These are phyloP conservation scores for Solanum neorickii DNA, from an alignment of 257 asterid species.

Conservation along the genomic window DNA sequence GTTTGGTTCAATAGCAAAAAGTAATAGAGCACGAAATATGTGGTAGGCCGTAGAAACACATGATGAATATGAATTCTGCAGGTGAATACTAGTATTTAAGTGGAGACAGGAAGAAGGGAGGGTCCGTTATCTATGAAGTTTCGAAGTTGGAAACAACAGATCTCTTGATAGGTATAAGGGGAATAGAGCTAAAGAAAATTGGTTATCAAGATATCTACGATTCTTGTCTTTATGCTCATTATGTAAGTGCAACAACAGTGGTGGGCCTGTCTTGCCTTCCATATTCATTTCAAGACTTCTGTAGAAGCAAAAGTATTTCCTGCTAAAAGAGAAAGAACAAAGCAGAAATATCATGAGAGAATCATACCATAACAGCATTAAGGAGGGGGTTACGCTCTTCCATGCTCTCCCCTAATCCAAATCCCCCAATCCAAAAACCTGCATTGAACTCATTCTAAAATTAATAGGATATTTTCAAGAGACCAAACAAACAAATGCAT, in stretches of 20 bases:
- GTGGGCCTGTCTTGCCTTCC: neutral
- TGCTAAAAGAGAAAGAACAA: neutral
- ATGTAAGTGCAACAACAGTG: neutral
- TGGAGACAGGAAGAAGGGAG: neutral
- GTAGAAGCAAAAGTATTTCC: neutral
- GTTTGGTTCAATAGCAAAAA: neutral
- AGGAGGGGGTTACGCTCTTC: conserved; percentile 75
- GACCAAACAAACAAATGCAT: neutral
- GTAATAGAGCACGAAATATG: neutral
- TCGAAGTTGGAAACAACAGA: neutral
- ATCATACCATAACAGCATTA: conserved; percentile 52
- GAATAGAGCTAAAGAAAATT: neutral
- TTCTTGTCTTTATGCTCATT: neutral
- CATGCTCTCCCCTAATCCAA: conserved; percentile 89
- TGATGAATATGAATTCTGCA: neutral
- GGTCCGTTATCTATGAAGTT: neutral
- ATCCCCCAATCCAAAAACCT: conserved; percentile 89
- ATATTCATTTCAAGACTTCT: neutral
- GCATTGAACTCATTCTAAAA: conserved; percentile 11
- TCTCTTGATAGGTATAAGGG: neutral
- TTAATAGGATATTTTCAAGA: neutral
- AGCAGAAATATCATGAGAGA: conserved; percentile 35
- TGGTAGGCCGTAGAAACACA: neutral
- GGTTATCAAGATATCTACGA: neutral
- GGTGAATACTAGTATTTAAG: neutral